Percentiles rank a stretch among this genome's conserved stretches.
These are phyloP conservation scores for Escovopsis sp. DNA, from an alignment of 2,329 filamentous ascomycete genomes.

Conservation along the genomic window DNA sequence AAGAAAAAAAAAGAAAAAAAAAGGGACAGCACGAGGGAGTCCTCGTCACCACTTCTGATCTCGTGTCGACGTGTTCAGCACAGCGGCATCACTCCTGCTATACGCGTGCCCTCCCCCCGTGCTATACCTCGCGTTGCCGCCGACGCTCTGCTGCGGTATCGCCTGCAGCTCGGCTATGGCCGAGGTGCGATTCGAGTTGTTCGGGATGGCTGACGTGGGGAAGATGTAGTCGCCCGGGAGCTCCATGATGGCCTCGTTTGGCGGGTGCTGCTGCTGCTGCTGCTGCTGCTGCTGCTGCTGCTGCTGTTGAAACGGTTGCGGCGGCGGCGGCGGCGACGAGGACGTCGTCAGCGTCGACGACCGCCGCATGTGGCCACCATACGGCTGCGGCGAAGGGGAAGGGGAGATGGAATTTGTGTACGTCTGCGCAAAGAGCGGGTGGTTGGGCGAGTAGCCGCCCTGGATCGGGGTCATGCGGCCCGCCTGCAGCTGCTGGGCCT, in stretches of 20 bases:
- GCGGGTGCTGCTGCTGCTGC: conserved; percentile 3
- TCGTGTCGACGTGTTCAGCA: too few species aligned
- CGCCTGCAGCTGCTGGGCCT: neutral
- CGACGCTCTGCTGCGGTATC: too few species aligned
- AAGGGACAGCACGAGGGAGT: too few species aligned
- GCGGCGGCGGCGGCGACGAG: too few species aligned
- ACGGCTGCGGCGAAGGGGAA: conserved; percentile 4
- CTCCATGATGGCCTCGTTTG: conserved; percentile 20
- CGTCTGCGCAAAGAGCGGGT: conserved; percentile 7
- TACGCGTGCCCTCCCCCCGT: too few species aligned
- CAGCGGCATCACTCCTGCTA: too few species aligned
- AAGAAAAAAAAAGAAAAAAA: too few species aligned
- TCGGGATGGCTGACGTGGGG: conserved; percentile 15
- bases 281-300: conserved; percentile 6
- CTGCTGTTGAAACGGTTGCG: too few species aligned
- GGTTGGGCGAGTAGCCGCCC: conserved; percentile 18
- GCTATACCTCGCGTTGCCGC: too few species aligned
- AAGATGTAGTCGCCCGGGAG: conserved; percentile 34
- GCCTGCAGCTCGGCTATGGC: conserved; percentile 4
- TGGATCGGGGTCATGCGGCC: conserved; percentile 13
- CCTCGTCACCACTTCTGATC: too few species aligned
- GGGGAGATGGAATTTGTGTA: conserved; percentile 1
- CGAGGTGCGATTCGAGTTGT: conserved; percentile 12
- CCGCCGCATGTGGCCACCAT: conserved; percentile 4
- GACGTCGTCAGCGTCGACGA: too few species aligned